These are phyloP conservation scores for Gynostemma pentaphyllum DNA, from an alignment of 306 rosid genomes.

Conservation along the genomic window DNA sequence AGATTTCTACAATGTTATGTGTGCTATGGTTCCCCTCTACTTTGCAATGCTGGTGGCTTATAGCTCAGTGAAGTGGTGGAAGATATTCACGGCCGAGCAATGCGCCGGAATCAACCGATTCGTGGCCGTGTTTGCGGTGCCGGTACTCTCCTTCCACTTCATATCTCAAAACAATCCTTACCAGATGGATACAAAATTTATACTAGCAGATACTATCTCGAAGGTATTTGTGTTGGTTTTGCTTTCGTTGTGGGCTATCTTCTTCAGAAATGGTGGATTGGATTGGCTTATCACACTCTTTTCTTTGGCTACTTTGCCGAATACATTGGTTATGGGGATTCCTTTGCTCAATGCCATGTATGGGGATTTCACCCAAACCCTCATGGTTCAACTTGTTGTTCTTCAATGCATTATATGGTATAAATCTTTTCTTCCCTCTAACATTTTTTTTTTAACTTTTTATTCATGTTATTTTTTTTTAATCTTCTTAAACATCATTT, in stretches of 20 bases:
- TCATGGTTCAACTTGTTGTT: conserved; percentile 36
- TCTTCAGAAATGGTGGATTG: conserved; percentile 12
- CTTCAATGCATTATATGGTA: conserved; percentile 43
- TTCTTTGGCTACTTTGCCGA: conserved; percentile 30
- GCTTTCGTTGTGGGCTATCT: conserved; percentile 18
- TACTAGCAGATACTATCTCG: conserved; percentile 29
- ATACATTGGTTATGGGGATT: conserved; percentile 36
- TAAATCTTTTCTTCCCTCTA: no score
- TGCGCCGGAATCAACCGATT: conserved; percentile 40
- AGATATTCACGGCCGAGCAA: conserved; percentile 29
- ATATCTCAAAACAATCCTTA: conserved; percentile 35
- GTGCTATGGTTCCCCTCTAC: conserved; percentile 36
- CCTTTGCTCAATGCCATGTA: conserved; percentile 39
- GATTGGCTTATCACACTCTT: conserved; percentile 38
- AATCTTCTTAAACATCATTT: neutral
- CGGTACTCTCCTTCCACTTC: conserved; percentile 33
- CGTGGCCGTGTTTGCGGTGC: conserved; percentile 36
- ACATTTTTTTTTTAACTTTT: neutral
- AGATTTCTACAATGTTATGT: conserved; percentile 38
- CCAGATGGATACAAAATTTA: conserved; percentile 29
- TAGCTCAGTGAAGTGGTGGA: conserved; percentile 32
- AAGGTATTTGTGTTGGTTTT: conserved; percentile 21
- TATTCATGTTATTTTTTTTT: neutral
- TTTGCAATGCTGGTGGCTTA: conserved; percentile 36
- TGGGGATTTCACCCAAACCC: conserved; percentile 30